Evolutionary conservation across 148 eudicot genomes (phyloP).

Genomic region (Silene latifolia): DNA sequence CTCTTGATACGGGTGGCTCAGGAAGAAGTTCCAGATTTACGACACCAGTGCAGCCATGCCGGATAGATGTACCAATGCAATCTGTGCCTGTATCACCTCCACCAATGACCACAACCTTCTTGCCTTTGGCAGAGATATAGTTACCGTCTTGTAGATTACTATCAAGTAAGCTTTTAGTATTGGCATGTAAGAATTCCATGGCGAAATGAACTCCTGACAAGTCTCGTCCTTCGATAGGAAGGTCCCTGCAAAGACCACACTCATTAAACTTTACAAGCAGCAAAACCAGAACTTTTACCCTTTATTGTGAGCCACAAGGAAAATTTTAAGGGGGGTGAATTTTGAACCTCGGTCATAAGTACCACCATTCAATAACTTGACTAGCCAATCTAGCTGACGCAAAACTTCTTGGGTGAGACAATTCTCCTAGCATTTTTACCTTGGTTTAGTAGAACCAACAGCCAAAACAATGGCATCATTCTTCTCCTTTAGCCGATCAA

Average conservation of each 20-base stretch:
- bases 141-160: conserved; percentile 87
- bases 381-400: not conserved
- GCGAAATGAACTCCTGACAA: conserved; percentile 91
- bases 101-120: conserved; percentile 96
- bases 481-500: conserved; percentile 62
- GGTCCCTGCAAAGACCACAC: conserved; percentile 53
- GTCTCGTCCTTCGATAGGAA: conserved; percentile 92
- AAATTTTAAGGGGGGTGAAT: no score
- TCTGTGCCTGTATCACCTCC: conserved; percentile 99
- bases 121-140: conserved; percentile 90
- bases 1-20: conserved; percentile 79
- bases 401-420: not conserved
- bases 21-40: conserved; percentile 95
- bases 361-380: not conserved
- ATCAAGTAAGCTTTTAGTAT: conserved; percentile 94
- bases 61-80: conserved; percentile 94
- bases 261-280: no score
- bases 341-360: no score
- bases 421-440: conserved; percentile 33
- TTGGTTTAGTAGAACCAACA: conserved; percentile 93
- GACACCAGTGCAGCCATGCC: conserved; percentile 80
- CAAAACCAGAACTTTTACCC: no score
- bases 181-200: conserved; percentile 96
- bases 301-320: no score
- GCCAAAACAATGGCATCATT: conserved; percentile 85